Conservation (phyloP, 352 stramenopile species). For the Elongisporangium prolatum region DNA sequence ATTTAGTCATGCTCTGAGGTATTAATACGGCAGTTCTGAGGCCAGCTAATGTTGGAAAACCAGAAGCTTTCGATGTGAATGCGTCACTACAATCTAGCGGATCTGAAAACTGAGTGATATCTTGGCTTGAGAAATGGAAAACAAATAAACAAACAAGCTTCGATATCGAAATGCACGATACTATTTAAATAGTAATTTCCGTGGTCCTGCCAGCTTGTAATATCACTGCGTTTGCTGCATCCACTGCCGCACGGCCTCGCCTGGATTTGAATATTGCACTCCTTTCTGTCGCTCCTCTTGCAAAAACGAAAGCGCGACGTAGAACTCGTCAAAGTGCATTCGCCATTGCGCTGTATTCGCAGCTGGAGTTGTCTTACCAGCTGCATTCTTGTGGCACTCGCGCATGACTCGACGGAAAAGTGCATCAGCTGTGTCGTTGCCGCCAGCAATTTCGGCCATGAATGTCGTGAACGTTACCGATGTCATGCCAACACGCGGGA, state of each 20-base stretch:
- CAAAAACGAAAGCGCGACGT: conserved; percentile 55
- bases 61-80: background rate
- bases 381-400: conserved; percentile 18
- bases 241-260: conserved; percentile 63
- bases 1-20: background rate
- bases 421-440: conserved; percentile 14
- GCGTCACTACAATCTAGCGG: background rate
- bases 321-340: conserved; percentile 73
- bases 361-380: background rate
- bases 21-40: background rate
- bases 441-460: conserved; percentile 58
- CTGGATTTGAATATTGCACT: conserved; percentile 29
- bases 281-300: conserved; percentile 34
- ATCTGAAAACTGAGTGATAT: no score
- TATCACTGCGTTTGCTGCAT: conserved; percentile 67
- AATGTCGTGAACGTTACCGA: conserved; percentile 46
- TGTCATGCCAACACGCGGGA: conserved; percentile 45
- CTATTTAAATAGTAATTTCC: background rate
- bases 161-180: background rate
- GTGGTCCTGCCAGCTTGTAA: background rate
- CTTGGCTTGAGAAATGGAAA: no score
- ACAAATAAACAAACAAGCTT: no score
- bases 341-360: conserved; percentile 8
- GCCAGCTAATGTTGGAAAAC: background rate
- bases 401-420: conserved; percentile 47